Conservation (phyloP, 495 filamentous ascomycete species). For the Apodospora peruviana region DNA sequence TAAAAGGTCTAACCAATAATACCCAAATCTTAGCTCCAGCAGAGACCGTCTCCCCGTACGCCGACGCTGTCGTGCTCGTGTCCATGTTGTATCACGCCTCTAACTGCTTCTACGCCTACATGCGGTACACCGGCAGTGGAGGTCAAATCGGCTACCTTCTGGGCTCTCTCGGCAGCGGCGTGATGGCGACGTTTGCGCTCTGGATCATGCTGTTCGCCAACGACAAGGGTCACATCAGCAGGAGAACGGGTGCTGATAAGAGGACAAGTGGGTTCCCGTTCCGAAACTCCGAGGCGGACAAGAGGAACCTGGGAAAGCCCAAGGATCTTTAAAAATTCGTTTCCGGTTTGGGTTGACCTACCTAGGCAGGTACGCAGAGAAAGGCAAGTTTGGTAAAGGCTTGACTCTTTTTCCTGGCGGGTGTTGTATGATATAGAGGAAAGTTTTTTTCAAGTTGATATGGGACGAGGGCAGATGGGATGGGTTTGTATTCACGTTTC, state of each 20-base stretch:
- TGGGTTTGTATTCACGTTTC: no score
- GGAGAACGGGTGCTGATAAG: constrained; percentile 72
- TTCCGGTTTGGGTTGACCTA: not conserved
- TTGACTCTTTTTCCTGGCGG: no score
- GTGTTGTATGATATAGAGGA: no score
- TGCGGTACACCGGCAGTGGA: constrained; percentile 45
- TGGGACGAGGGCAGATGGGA: no score
- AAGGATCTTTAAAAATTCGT: not conserved
- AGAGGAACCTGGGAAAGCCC: constrained; percentile 9
- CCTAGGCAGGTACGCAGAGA: no score
- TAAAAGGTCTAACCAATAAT: not conserved
- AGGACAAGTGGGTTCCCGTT: constrained; percentile 79
- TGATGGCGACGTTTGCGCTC: constrained; percentile 56
- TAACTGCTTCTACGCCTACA: constrained; percentile 64
- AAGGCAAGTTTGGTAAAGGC: no score
- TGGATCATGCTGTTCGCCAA: constrained; percentile 75
- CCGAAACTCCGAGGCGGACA: constrained; percentile 46
- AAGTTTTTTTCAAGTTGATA: no score
- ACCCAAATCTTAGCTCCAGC: constrained; percentile 7
- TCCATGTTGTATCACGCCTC: constrained; percentile 59
- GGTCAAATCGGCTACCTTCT: constrained; percentile 51
- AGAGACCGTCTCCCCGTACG: constrained; percentile 25
- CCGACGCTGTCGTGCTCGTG: constrained; percentile 54
- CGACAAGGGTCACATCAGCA: constrained; percentile 55
- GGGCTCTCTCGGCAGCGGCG: constrained; percentile 41